A percentile compares a stretch with the other conserved stretches of the same genome.
Conservation (phyloP, 2,329 filamentous ascomycete genomes). For the Alternaria atra region DNA sequence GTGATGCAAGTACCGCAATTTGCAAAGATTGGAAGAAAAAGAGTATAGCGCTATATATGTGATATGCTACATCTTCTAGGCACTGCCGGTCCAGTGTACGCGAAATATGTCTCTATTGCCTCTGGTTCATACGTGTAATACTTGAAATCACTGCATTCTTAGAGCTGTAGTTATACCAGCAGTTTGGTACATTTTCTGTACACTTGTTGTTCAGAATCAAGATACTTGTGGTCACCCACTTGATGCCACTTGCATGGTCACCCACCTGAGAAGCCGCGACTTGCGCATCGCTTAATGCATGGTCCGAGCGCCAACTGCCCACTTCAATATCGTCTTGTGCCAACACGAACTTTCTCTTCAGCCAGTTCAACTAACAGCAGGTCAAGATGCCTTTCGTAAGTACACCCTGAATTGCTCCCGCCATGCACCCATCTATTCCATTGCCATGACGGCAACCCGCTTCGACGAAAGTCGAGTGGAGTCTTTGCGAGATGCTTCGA, state of each 20-base stretch:
- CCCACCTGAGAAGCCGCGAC: conserved; percentile 19
- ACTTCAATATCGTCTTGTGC: conserved; percentile 18
- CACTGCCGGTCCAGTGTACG: not conserved
- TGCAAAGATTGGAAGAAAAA: not conserved
- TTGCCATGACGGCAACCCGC: conserved; percentile 37
- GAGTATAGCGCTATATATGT: not conserved
- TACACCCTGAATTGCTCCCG: conserved; percentile 37
- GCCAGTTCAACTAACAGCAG: conserved; percentile 41
- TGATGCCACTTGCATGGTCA: conserved; percentile 13
- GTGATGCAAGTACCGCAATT: not conserved
- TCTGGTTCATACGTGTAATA: not conserved
- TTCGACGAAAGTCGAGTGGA: conserved; percentile 43
- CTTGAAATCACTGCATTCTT: not conserved
- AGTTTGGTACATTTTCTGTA: fast-evolving
- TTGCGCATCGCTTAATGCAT: conserved; percentile 23
- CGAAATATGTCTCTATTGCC: not conserved
- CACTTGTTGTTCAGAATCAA: not conserved
- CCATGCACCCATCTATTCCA: conserved; percentile 14
- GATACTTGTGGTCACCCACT: conserved; percentile 13
- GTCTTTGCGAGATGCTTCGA: conserved; percentile 92
- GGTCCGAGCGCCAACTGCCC: conserved; percentile 20
- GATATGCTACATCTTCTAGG: not conserved
- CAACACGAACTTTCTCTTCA: conserved; percentile 36
- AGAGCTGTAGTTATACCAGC: not conserved
- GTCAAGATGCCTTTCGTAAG: conserved; percentile 61